Percentiles rank a stretch among this genome's conserved stretches.
Conservation (phyloP, 352 stramenopile genomes). For the Phytophthora agathidicida region DNA sequence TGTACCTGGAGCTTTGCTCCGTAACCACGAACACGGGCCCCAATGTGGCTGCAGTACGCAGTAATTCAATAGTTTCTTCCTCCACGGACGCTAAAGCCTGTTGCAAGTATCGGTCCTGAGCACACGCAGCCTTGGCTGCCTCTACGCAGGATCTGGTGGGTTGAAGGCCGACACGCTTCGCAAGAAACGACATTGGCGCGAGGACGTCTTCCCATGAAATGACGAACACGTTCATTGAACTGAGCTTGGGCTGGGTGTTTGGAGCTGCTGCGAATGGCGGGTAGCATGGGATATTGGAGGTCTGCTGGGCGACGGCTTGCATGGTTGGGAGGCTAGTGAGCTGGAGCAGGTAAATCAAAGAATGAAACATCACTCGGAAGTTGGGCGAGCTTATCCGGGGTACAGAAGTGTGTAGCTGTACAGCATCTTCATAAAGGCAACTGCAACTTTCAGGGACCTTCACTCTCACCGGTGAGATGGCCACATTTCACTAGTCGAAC, state of each 20-base stretch:
- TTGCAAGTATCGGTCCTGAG: slow-evolving; percentile 54
- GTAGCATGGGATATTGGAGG: slow-evolving; percentile 24
- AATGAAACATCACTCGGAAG: slow-evolving; percentile 10
- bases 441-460: slow-evolving; percentile 26
- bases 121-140: slow-evolving; percentile 30
- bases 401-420: background rate
- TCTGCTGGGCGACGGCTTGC: slow-evolving; percentile 5
- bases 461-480: slow-evolving; percentile 16
- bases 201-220: slow-evolving; percentile 70
- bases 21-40: slow-evolving; percentile 64
- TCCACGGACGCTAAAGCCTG: slow-evolving; percentile 57
- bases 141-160: slow-evolving; percentile 39
- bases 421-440: slow-evolving; percentile 3
- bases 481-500: slow-evolving; percentile 15
- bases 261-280: slow-evolving; percentile 10
- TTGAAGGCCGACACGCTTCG: slow-evolving; percentile 46
- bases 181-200: slow-evolving; percentile 49
- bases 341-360: slow-evolving; percentile 10
- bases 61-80: slow-evolving; percentile 55
- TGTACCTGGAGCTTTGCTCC: slow-evolving; percentile 50
- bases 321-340: slow-evolving; percentile 3
- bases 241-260: background rate
- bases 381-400: too few relatives aligned
- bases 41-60: slow-evolving; percentile 38
- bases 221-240: slow-evolving; percentile 36